phyloP scores from a whole-genome alignment of 495 filamentous ascomycete species.

The Podospora comata region DNA sequence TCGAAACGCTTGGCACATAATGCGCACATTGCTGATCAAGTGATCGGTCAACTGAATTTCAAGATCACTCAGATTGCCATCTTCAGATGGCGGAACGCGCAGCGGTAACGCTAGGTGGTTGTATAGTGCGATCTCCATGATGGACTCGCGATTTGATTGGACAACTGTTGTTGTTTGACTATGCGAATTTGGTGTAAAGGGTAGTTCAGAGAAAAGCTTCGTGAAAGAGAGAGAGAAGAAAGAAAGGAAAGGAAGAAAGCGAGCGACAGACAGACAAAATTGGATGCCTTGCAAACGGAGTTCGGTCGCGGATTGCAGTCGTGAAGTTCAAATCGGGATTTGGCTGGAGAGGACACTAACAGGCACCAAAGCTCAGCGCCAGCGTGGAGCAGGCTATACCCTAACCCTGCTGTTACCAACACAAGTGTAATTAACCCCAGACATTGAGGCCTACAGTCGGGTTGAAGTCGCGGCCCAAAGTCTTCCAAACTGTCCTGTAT shows the following conservation, averaged over 20 bases:
- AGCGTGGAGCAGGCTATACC: neutral
- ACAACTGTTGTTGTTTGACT: neutral
- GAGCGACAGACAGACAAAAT: neutral
- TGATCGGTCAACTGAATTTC: constrained; percentile 36
- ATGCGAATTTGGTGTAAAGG: neutral
- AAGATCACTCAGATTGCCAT: constrained; percentile 38
- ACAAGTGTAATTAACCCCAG: neutral
- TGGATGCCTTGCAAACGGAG: neutral
- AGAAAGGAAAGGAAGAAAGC: neutral
- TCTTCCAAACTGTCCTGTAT: neutral
- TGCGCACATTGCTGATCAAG: constrained; percentile 34
- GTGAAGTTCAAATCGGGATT: neutral
- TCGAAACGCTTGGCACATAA: constrained; percentile 20
- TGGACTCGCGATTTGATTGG: neutral
- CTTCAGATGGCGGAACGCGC: constrained; percentile 43
- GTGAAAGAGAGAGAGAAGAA: neutral
- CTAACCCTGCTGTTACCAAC: neutral
- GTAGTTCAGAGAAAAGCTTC: neutral
- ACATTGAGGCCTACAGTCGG: neutral
- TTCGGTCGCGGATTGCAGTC: neutral
- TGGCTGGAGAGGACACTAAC: neutral
- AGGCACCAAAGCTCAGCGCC: neutral
- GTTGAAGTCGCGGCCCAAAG: neutral
- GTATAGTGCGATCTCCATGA: constrained; percentile 25
- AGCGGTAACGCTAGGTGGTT: constrained; percentile 50